Evolutionary conservation across 2,329 filamentous ascomycete species (phyloP).

Genomic region (Immersiporthe knoxdaviesiana): DNA sequence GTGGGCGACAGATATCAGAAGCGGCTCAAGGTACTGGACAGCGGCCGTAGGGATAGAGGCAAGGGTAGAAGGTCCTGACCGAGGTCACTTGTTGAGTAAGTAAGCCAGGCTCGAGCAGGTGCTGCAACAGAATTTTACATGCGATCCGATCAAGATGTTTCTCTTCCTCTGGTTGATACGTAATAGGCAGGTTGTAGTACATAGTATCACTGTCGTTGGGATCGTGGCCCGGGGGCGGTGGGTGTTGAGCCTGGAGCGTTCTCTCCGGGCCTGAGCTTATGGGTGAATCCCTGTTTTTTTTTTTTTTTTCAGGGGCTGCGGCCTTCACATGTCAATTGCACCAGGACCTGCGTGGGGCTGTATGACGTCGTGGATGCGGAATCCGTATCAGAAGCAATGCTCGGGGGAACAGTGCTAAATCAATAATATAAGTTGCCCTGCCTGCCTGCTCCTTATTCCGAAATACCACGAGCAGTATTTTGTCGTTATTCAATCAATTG

Average conservation of each 20-base stretch:
- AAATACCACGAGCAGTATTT: neutral
- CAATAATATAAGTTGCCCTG: neutral
- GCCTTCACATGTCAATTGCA: slow-evolving; percentile 4
- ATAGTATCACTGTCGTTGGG: neutral
- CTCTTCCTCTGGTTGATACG: neutral
- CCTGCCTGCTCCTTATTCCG: neutral
- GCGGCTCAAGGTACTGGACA: slow-evolving; percentile 61
- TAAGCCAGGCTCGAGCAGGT: neutral
- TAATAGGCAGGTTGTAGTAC: neutral
- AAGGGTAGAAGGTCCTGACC: slow-evolving; percentile 24
- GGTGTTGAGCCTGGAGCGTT: neutral
- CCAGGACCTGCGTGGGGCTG: slow-evolving; percentile 3
- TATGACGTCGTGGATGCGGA: slow-evolving; percentile 13
- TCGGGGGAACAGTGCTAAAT: neutral
- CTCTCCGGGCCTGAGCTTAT: neutral
- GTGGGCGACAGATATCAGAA: slow-evolving; percentile 79
- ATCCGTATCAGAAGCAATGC: neutral
- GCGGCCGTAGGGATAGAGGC: slow-evolving; percentile 41
- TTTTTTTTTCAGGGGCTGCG: slow-evolving; percentile 4
- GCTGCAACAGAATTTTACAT: neutral
- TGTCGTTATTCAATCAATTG: neutral
- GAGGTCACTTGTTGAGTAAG: neutral
- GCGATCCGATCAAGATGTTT: neutral
- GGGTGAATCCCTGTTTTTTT: neutral
- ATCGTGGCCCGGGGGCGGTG: neutral